phyloP scores from a whole-genome alignment of 345 rosid genomes.

The Lepidium sativum region DNA sequence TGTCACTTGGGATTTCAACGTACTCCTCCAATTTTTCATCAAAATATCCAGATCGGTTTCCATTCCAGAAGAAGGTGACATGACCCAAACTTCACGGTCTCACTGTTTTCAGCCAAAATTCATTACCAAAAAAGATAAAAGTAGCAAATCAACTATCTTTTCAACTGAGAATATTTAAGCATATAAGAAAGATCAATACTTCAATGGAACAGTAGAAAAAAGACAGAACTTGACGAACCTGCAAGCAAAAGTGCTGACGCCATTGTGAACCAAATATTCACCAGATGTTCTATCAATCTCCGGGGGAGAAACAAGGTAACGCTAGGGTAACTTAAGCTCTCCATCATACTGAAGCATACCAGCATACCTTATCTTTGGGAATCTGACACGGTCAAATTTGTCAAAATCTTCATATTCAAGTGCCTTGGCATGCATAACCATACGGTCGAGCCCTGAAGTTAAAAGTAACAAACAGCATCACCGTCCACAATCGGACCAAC shows the following conservation, averaged over 20 bases:
- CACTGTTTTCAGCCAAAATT: constrained; percentile 35
- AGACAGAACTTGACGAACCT: constrained; percentile 28
- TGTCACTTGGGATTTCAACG: constrained; percentile 90
- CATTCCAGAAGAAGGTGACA: constrained; percentile 98
- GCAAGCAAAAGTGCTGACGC: constrained; percentile 86
- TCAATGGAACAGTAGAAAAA: background rate
- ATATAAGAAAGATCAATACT: background rate
- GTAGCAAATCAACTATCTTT: too few species aligned
- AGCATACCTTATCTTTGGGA: constrained; percentile 82
- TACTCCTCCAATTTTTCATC: constrained; percentile 68
- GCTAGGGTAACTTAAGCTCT: constrained; percentile 78
- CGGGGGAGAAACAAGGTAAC: constrained; percentile 93
- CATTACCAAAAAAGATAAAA: too few species aligned
- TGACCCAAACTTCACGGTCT: constrained; percentile 97
- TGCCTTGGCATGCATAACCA: constrained; percentile 92
- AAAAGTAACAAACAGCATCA: constrained; percentile 89
- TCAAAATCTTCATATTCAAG: constrained; percentile 86
- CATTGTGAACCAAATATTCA: constrained; percentile 81
- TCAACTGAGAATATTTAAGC: background rate
- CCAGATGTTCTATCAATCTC: constrained; percentile 96
- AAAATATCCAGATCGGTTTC: constrained; percentile 90
- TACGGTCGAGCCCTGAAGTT: constrained; percentile 96
- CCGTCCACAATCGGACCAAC: constrained; percentile 91
- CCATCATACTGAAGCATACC: constrained; percentile 99
- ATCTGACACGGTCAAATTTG: constrained; percentile 83